Base-by-base conservation (phyloP, 495 filamentous ascomycete genomes). In the Elasticomyces elasticus region DNA sequence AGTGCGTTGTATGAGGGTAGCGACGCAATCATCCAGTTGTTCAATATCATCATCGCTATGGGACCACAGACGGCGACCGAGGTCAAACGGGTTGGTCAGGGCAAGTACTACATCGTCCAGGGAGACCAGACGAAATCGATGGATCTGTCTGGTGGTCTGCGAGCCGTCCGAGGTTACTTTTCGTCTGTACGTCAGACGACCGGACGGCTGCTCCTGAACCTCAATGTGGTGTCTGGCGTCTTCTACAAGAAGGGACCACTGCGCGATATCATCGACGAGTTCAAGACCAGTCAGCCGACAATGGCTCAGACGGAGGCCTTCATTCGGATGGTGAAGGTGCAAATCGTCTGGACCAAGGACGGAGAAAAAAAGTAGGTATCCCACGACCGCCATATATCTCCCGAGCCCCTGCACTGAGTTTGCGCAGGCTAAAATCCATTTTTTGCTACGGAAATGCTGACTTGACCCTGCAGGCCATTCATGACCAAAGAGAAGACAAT, bases 41-140 rank as follows among this genome's bases (percentile, higher is more conserved):
- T 82, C 51, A 83, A 83, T 57, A 76, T 82, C 31, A 62, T 80
- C 49, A 50, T 69, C 15, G 43, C 52, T 6, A 51, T 64, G 72
- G 53, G 67, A 63, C 20, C 72, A 67, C 48, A 52, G 15, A 43
- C 26, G 0, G 66, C 72, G 13, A 59, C 71, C 7, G 71, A 72
- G 35, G 67, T 74, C 1, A 45, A 62, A 7, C 41, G 51, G 2
- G 58, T 64, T 26, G 62, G 64, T 2, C 12, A n/a, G n/a, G n/a
- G 31, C 15, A 70, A 69, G 61, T 62, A 56, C 23, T 69, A 58
- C 59, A 67, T 65, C 46, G 60, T 62, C 0, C 40, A 59, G 17
- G 44, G 40, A 1, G 50, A 41, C 0, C 52, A 64, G 49, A 50
- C 10, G 20, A 54, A 5, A 0, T 12, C 35, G 13, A 15, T 13